phyloP scores from a whole-genome alignment of 129 eudicot species.

The Kitagawia praeruptora region DNA sequence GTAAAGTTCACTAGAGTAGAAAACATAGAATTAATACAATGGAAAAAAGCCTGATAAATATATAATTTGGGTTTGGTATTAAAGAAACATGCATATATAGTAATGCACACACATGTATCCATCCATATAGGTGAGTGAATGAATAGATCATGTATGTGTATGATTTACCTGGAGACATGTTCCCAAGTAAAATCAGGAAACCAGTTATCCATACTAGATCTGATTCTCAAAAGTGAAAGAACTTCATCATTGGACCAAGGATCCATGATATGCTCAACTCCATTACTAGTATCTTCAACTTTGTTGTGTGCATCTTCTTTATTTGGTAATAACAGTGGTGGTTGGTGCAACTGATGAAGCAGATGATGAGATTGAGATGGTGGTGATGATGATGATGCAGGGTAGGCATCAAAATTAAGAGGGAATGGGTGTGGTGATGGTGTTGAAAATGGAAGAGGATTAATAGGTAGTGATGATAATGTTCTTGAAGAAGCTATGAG shows the following conservation, averaged over 20 bases:
- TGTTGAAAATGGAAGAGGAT: slow-evolving; percentile 15
- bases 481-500: slow-evolving; percentile 50
- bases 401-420: slow-evolving; percentile 11
- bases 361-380: slow-evolving; percentile 19
- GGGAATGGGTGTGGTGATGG: slow-evolving; percentile 31
- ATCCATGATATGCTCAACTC: slow-evolving; percentile 8
- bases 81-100: no score
- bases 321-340: slow-evolving; percentile 16
- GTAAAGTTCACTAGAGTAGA: background rate
- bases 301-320: slow-evolving; percentile 5
- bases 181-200: slow-evolving; percentile 77
- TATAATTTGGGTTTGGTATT: no score
- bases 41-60: no score
- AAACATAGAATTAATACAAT: no score
- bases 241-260: slow-evolving; percentile 74
- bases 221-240: slow-evolving; percentile 56
- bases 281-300: background rate
- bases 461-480: slow-evolving; percentile 20
- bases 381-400: slow-evolving; percentile 7
- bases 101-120: no score
- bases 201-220: slow-evolving; percentile 69
- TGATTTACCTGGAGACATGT: slow-evolving; percentile 65
- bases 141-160: background rate
- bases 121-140: background rate
- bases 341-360: slow-evolving; percentile 19